These are phyloP conservation scores for Ramaria sp. DNA, from an alignment of 768 basidiomycete species.

Conservation along the genomic window DNA sequence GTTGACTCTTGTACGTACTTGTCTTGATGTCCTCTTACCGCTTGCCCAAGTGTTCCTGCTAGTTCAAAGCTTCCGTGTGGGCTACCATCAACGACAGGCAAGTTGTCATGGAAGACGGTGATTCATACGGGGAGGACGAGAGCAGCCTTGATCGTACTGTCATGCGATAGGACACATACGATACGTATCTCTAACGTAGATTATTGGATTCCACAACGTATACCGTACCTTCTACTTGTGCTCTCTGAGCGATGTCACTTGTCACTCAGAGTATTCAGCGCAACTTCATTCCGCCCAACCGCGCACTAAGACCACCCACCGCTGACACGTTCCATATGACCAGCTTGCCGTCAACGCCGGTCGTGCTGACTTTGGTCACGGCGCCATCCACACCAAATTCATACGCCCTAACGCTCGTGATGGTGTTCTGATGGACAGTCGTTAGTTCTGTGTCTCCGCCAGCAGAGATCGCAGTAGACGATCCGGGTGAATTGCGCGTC, in stretches of 20 bases:
- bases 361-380: slow-evolving; percentile 75
- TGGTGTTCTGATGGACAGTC: slow-evolving; percentile 97
- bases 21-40: background rate
- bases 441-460: slow-evolving; percentile 59
- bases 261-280: background rate
- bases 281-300: slow-evolving; percentile 36
- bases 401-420: slow-evolving; percentile 81
- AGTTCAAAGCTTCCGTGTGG: slow-evolving; percentile 98
- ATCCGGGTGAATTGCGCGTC: slow-evolving; percentile 21
- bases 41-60: background rate
- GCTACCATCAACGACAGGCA: slow-evolving; percentile 80
- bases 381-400: slow-evolving; percentile 41
- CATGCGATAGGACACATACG: background rate
- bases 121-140: slow-evolving; percentile 1
- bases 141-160: slow-evolving; percentile 1
- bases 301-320: slow-evolving; percentile 38
- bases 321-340: slow-evolving; percentile 81
- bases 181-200: background rate
- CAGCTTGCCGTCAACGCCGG: slow-evolving; percentile 87
- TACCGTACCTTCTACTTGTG: background rate
- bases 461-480: slow-evolving; percentile 22
- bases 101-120: slow-evolving; percentile 14
- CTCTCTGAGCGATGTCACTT: background rate
- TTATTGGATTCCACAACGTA: background rate
- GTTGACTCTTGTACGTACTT: slow-evolving; percentile 67